Evolutionary conservation across 345 rosid species (phyloP), one percentile per base, ranked within the genome.

Genomic region (Brassica rapa): DNA sequence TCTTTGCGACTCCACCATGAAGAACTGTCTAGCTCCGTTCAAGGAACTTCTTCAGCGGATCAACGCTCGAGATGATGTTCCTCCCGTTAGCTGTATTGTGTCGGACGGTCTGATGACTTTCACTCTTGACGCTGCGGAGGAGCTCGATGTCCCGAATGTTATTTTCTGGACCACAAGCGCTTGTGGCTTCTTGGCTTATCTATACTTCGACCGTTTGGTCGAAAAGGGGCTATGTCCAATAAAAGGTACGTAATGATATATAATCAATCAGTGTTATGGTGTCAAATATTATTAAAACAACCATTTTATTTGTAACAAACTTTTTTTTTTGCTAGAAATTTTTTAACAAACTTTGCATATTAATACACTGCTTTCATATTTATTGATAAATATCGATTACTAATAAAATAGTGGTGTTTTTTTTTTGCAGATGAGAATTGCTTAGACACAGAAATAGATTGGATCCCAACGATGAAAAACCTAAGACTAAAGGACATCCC

Each of bases 381-480:
- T 35, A 37, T 39, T 39, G 14, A 39, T 9, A 10, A 39, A 39
- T 39, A 39, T 9, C 46, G 4, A 37, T 37, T 37, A 39, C 14
- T 39, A 39, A 39, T 14, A 49, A 39, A 49, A n/a, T 24, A 2
- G 56, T 49, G 35, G 59, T 74, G 65, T 2, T 15, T 77, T 56
- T 70, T 49, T 55, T 70, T 46, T 46, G 16, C 70, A 85, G 84
- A 83, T 78, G 76, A 74, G 10, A 81, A 66, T 35, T 68, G 67
- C 60, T 30, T 85, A 29, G 86, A 83, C 39, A 71, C 74, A 1
- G 15, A 56, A 2, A 68, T 83, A 43, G 85, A 83, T 74, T 86
- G 86, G 86, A 82, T 86, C 41, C 86, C 88, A 1, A 62, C 75
- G 0, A 77, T 84, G 85, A 75, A 69, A n/a, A 67, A 77, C 21